phyloP scores from a whole-genome alignment of 345 rosid species.

The Brassica rapa region DNA sequence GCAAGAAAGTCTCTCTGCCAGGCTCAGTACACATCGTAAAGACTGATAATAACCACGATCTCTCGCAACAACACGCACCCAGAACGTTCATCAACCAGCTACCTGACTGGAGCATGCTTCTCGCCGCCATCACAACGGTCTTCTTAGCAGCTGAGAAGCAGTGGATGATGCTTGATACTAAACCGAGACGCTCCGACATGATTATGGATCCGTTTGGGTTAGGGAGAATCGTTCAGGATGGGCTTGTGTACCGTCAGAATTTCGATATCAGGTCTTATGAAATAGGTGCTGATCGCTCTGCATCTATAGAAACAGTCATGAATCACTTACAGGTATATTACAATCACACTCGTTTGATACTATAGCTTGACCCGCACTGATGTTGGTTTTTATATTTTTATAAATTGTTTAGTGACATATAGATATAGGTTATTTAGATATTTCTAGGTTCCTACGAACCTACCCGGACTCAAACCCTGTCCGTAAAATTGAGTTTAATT shows the following conservation, averaged over 20 bases:
- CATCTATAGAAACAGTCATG: constrained; percentile 95
- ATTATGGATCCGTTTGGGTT: constrained; percentile 76
- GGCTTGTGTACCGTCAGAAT: constrained; percentile 78
- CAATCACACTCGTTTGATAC: too few relatives aligned
- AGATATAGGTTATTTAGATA: too few relatives aligned
- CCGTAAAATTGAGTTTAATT: too few relatives aligned
- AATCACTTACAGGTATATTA: constrained; percentile 85
- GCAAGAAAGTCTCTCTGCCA: constrained; percentile 55
- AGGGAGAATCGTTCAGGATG: constrained; percentile 92
- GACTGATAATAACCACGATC: constrained; percentile 44
- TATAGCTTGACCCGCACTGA: too few relatives aligned
- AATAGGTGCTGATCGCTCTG: constrained; percentile 96
- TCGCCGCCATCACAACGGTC: constrained; percentile 94
- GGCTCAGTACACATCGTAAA: constrained; percentile 52
- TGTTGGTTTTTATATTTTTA: too few relatives aligned
- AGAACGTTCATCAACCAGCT: constrained; percentile 91
- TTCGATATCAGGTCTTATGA: constrained; percentile 96
- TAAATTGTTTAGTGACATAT: too few relatives aligned
- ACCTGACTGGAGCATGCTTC: constrained; percentile 99
- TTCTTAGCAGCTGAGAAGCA: constrained; percentile 99
- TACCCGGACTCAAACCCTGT: too few relatives aligned
- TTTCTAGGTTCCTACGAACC: too few relatives aligned
- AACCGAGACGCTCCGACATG: constrained; percentile 86
- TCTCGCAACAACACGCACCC: constrained; percentile 58
- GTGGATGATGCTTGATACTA: constrained; percentile 96